Evolutionary conservation across 768 basidiomycete genomes (phyloP).

Genomic region (Glaciozyma martinii): DNA sequence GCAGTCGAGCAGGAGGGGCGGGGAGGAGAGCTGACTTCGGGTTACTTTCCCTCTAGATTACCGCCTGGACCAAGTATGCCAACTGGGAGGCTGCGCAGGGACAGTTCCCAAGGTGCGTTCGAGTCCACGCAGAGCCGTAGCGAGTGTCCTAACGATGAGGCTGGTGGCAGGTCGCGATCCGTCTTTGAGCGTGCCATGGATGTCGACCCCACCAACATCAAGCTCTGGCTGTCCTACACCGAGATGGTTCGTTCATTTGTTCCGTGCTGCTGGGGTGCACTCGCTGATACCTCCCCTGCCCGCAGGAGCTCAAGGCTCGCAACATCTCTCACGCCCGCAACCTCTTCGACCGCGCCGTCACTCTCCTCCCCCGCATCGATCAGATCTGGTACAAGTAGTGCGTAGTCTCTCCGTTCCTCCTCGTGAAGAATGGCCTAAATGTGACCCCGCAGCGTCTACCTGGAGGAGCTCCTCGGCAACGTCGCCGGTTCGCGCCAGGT

Average conservation of each 20-base stretch:
- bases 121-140: no score
- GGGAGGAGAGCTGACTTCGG: neutral
- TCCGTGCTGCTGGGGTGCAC: neutral
- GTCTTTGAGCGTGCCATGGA: conserved; percentile 95
- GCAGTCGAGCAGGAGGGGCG: neutral
- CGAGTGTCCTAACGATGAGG: neutral
- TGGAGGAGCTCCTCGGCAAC: conserved; percentile 93
- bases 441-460: conserved; percentile 57
- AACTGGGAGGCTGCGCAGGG: conserved; percentile 82
- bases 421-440: no score
- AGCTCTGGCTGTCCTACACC: conserved; percentile 87
- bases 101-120: conserved; percentile 64
- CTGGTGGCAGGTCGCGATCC: conserved; percentile 56
- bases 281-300: neutral
- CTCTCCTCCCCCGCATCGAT: conserved; percentile 88
- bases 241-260: conserved; percentile 54
- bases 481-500: conserved; percentile 93
- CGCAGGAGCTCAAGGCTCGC: conserved; percentile 78
- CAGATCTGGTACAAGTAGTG: conserved; percentile 96
- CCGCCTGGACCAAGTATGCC: conserved; percentile 48
- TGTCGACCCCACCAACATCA: conserved; percentile 79
- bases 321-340: conserved; percentile 97
- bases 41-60: conserved; percentile 38
- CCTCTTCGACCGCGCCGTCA: conserved; percentile 93
- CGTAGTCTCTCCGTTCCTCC: neutral